Percentiles rank a stretch among this genome's conserved stretches.
phyloP scores from a whole-genome alignment of 176 grass and related monocot species.

The Oryza longistaminata region DNA sequence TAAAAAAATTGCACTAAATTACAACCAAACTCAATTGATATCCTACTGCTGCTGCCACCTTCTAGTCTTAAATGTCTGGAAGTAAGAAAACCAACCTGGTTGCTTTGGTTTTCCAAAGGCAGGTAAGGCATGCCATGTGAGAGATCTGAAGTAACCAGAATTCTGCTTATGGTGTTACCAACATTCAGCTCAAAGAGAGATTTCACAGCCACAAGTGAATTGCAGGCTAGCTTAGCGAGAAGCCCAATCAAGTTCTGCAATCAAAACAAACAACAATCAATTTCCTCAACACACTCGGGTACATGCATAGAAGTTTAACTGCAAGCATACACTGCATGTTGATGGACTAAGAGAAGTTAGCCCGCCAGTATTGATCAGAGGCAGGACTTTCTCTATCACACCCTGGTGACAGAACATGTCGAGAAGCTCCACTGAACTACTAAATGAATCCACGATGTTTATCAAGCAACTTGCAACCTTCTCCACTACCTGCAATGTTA shows the following conservation, averaged over 20 bases:
- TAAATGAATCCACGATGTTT: constrained; percentile 71
- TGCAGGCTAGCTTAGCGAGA: constrained; percentile 78
- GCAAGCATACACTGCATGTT: constrained; percentile 70
- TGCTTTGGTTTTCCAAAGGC: constrained; percentile 67
- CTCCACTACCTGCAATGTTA: constrained; percentile 68
- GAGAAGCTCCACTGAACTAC: constrained; percentile 61
- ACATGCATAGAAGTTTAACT: constrained; percentile 12
- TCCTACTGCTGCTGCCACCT: not conserved
- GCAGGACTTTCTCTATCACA: constrained; percentile 60
- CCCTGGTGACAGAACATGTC: constrained; percentile 76
- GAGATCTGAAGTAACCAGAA: constrained; percentile 75
- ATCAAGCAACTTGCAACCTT: constrained; percentile 74
- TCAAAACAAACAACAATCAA: constrained; percentile 41
- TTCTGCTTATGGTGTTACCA: constrained; percentile 70
- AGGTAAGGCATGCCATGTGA: constrained; percentile 66
- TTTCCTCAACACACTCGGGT: not conserved
- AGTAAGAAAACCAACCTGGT: constrained; percentile 58
- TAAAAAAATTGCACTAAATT: not conserved
- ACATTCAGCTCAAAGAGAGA: constrained; percentile 81
- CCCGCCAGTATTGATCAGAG: constrained; percentile 66
- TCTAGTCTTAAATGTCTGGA: constrained; percentile 10
- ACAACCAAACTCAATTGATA: not conserved
- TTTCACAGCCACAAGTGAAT: constrained; percentile 82
- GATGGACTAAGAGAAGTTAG: constrained; percentile 51
- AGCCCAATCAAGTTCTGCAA: constrained; percentile 75